Conservation (phyloP, 768 basidiomycete species). For the Lactarius psammicola region DNA sequence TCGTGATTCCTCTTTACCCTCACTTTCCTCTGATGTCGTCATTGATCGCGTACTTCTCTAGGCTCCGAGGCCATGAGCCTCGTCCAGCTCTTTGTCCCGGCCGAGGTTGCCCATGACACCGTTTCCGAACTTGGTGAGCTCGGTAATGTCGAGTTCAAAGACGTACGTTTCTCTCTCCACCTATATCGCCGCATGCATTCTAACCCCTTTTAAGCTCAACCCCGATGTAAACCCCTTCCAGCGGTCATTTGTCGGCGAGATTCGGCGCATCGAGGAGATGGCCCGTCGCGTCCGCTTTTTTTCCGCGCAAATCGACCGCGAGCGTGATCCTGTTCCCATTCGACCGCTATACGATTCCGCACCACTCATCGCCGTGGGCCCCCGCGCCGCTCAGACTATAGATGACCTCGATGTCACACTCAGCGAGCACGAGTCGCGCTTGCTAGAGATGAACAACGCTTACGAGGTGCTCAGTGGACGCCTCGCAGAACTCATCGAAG, state of each 20-base stretch:
- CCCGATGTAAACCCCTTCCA: constrained; percentile 96
- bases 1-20: constrained; percentile 50
- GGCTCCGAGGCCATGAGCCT: constrained; percentile 98
- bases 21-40: neutral
- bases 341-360: constrained; percentile 85
- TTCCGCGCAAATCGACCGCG: constrained; percentile 76
- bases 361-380: constrained; percentile 85
- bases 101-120: constrained; percentile 96
- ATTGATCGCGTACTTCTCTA: constrained; percentile 35
- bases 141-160: constrained; percentile 95
- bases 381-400: constrained; percentile 87
- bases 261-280: constrained; percentile 95
- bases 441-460: constrained; percentile 88
- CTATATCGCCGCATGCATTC: neutral
- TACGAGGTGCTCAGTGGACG: constrained; percentile 87
- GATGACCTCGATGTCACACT: constrained; percentile 91
- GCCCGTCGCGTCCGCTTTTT: constrained; percentile 93
- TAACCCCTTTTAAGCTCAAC: constrained; percentile 62
- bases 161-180: constrained; percentile 52
- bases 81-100: constrained; percentile 94
- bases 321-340: constrained; percentile 77
- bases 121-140: constrained; percentile 94
- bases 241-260: constrained; percentile 95
- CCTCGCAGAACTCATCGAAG: constrained; percentile 85
- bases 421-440: constrained; percentile 78